Evolutionary conservation across 352 stramenopile species (phyloP).

Genomic region (Pythium insidiosum): DNA sequence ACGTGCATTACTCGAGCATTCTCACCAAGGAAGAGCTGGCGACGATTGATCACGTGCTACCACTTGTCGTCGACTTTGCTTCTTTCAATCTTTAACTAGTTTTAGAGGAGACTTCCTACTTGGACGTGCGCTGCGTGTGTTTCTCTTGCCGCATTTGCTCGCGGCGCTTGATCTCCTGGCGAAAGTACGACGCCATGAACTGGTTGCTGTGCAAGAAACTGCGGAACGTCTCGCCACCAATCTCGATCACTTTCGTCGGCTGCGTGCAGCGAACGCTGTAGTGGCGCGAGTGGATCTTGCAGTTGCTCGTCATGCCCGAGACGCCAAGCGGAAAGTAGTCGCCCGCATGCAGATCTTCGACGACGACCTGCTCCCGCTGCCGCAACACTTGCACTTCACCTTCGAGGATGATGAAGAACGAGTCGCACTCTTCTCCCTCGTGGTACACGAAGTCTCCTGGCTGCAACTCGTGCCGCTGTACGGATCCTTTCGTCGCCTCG

Average conservation of each 20-base stretch:
- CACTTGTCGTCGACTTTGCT: conserved; percentile 12
- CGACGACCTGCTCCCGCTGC: conserved; percentile 50
- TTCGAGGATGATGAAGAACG: conserved; percentile 73
- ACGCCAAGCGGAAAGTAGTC: conserved; percentile 81
- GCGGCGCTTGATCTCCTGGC: conserved; percentile 56
- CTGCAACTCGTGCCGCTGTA: conserved; percentile 52
- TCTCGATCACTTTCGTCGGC: conserved; percentile 66
- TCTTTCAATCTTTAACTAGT: conserved; percentile 5
- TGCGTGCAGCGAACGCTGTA: conserved; percentile 65
- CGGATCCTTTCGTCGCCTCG: conserved; percentile 56
- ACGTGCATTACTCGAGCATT: conserved; percentile 38
- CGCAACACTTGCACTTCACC: conserved; percentile 68
- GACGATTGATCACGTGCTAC: conserved; percentile 25
- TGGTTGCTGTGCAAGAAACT: conserved; percentile 81
- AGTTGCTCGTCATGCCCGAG: conserved; percentile 50
- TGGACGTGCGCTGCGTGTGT: conserved; percentile 18
- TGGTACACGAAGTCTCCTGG: conserved; percentile 70
- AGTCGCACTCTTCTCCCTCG: conserved; percentile 67
- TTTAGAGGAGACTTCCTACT: conserved; percentile 10
- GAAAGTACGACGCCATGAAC: conserved; percentile 76
- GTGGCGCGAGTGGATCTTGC: conserved; percentile 61
- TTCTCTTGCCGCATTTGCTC: conserved; percentile 56
- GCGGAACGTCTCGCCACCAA: conserved; percentile 72
- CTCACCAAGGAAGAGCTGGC: conserved; percentile 28
- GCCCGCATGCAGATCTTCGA: conserved; percentile 59